Percentiles rank a stretch among this genome's conserved stretches.
Evolutionary conservation across 1,284 basidiomycete species (phyloP).

Genomic region (Lignosus rhinocerotis): DNA sequence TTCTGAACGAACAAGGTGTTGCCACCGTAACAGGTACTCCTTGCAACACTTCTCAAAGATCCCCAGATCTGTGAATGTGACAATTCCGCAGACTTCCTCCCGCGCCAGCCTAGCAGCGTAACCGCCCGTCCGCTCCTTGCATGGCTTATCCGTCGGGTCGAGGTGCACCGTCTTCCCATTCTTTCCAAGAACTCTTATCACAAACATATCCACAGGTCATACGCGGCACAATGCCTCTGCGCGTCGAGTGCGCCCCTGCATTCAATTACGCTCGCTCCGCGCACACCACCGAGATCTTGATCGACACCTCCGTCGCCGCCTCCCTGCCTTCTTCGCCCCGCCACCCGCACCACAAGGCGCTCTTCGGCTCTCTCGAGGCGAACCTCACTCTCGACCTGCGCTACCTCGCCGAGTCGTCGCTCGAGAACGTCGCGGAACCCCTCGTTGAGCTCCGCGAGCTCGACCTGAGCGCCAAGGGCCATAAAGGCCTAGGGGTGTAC

Average conservation of each 20-base stretch:
- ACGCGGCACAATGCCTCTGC: conserved; percentile 73
- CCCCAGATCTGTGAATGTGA: background rate
- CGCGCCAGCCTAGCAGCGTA: conserved; percentile 54
- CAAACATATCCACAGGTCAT: conserved; percentile 50
- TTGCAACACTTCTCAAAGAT: background rate
- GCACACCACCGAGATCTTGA: conserved; percentile 63
- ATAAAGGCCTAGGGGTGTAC: conserved; percentile 58
- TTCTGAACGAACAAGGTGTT: conserved; percentile 80
- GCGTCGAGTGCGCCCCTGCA: conserved; percentile 87
- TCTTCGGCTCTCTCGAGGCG: conserved; percentile 59
- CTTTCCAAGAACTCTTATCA: background rate
- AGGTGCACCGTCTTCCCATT: conserved; percentile 40
- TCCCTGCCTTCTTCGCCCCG: conserved; percentile 12
- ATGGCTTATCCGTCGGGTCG: conserved; percentile 88
- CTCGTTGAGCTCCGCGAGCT: conserved; percentile 55
- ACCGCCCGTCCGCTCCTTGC: conserved; percentile 68
- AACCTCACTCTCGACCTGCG: conserved; percentile 74
- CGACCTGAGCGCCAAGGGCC: conserved; percentile 66
- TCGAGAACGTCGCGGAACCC: conserved; percentile 51
- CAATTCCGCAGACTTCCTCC: conserved; percentile 64
- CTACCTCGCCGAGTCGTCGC: conserved; percentile 60
- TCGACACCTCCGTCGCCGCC: conserved; percentile 25
- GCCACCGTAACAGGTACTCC: conserved; percentile 70
- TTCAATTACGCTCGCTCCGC: conserved; percentile 86
- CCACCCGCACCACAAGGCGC: conserved; percentile 54